A percentile compares a stretch with the other conserved stretches of the same genome.
Evolutionary conservation across 139 green algal species (phyloP).

Genomic region (Ostreobium quekettii): DNA sequence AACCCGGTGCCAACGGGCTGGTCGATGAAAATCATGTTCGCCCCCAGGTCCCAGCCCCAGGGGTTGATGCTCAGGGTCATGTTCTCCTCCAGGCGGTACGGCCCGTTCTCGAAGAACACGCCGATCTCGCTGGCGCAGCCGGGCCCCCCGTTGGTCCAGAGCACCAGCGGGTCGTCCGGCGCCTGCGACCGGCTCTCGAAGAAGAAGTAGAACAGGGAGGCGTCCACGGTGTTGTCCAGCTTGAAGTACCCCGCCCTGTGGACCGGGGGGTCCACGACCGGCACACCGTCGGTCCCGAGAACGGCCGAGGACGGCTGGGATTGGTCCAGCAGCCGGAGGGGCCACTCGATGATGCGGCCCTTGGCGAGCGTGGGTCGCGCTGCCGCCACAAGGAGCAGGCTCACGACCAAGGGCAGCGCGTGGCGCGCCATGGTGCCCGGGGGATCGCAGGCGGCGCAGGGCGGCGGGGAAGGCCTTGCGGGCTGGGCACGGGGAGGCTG

Average conservation of each 20-base stretch:
- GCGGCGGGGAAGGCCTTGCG: too few relatives aligned
- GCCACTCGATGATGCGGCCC: too few relatives aligned
- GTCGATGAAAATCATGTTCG: constrained; percentile 73
- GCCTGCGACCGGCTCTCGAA: constrained; percentile 48
- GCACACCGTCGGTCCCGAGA: constrained; percentile 39
- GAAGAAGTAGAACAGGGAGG: constrained; percentile 81
- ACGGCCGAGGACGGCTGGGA: too few relatives aligned
- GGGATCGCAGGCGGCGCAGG: too few relatives aligned
- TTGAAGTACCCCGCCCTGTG: constrained; percentile 61
- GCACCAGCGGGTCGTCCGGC: constrained; percentile 37
- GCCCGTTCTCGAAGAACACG: constrained; percentile 81
- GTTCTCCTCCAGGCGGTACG: constrained; percentile 64
- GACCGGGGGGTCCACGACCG: constrained; percentile 49
- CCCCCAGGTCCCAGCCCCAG: constrained; percentile 49
- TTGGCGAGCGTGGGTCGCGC: too few relatives aligned
- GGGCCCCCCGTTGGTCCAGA: constrained; percentile 81
- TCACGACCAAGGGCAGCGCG: too few relatives aligned
- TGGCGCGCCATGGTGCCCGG: too few relatives aligned
- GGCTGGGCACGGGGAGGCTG: too few relatives aligned
- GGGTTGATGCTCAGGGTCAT: constrained; percentile 49
- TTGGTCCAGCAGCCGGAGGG: too few relatives aligned
- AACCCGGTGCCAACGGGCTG: constrained; percentile 94
- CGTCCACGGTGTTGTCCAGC: constrained; percentile 43
- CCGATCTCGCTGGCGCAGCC: constrained; percentile 88
- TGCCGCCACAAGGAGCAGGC: too few relatives aligned